These are phyloP conservation scores for Candida anutae DNA, from an alignment of 1,139 yeast genomes.

Conservation along the genomic window DNA sequence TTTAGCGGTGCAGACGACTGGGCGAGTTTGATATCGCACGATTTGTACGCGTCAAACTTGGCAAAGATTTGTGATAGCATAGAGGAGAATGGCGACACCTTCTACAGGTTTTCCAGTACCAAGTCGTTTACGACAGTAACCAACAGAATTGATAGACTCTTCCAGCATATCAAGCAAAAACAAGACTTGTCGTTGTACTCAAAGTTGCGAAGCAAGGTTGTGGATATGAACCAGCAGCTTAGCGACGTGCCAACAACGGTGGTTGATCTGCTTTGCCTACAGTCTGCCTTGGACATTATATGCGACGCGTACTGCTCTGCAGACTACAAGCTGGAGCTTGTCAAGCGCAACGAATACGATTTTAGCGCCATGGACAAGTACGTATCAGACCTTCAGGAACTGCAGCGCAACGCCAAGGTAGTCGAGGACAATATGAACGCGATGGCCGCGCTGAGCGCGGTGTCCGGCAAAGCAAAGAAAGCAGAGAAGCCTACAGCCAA, in stretches of 20 bases:
- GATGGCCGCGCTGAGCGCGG: constrained; percentile 9
- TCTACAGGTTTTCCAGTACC: constrained; percentile 33
- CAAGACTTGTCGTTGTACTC: constrained; percentile 6
- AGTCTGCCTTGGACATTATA: constrained; percentile 23
- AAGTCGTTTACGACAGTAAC: constrained; percentile 26
- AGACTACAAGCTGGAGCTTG: constrained; percentile 11
- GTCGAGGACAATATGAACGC: constrained; percentile 31
- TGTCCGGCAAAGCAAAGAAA: constrained; percentile 10
- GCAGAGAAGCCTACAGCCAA: constrained; percentile 12
- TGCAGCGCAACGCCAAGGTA: constrained; percentile 20
- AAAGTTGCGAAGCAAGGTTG: constrained; percentile 12
- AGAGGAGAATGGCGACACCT: constrained; percentile 40
- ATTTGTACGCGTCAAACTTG: constrained; percentile 16
- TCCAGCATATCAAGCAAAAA: constrained; percentile 14
- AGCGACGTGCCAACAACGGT: constrained; percentile 22
- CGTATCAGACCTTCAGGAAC: constrained; percentile 16
- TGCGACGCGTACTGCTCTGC: constrained; percentile 19
- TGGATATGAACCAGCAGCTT: constrained; percentile 11
- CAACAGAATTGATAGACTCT: constrained; percentile 21
- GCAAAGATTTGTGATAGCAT: constrained; percentile 35
- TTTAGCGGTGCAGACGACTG: constrained; percentile 17
- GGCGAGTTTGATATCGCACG: constrained; percentile 17
- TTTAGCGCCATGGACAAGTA: constrained; percentile 25
- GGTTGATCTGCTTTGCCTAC: constrained; percentile 13
- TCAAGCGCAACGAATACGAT: constrained; percentile 11